phyloP scores from a whole-genome alignment of 805 yeast genomes.

The Cephaloascus fragrans region DNA sequence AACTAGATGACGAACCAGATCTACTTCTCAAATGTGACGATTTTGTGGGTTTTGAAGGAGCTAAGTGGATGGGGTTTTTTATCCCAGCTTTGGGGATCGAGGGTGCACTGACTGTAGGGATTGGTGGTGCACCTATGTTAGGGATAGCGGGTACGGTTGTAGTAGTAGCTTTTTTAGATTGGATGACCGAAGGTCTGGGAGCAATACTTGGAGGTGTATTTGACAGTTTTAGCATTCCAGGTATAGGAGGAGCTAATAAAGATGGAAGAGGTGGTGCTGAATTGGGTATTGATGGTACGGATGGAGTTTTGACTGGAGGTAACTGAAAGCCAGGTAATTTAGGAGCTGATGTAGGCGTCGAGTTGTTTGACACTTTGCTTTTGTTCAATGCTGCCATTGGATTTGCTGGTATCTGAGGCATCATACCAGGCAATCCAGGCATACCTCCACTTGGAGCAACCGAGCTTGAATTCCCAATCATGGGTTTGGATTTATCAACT shows the following conservation, averaged over 20 bases:
- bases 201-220: too few species aligned
- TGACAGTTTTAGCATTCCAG: not conserved
- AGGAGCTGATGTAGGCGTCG: not conserved
- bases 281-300: constrained; percentile 13
- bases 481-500: constrained; percentile 41
- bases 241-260: too few species aligned
- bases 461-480: constrained; percentile 47
- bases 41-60: constrained; percentile 17
- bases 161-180: too few species aligned
- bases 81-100: not conserved
- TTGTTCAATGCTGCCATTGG: constrained; percentile 6
- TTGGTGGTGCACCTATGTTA: not conserved
- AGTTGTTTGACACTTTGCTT: too few species aligned
- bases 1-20: constrained; percentile 12
- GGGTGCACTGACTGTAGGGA: not conserved
- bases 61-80: not conserved
- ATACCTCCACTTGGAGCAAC: constrained; percentile 2
- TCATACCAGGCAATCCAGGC: not conserved
- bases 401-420: not conserved
- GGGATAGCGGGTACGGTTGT: not conserved
- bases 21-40: constrained; percentile 19
- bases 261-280: too few species aligned
- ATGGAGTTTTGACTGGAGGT: constrained; percentile 11
- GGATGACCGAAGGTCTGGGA: too few species aligned
- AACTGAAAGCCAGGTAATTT: not conserved